Base-by-base conservation (phyloP, 371 early-diverging fungal species). In the Apophysomyces sp. region DNA sequence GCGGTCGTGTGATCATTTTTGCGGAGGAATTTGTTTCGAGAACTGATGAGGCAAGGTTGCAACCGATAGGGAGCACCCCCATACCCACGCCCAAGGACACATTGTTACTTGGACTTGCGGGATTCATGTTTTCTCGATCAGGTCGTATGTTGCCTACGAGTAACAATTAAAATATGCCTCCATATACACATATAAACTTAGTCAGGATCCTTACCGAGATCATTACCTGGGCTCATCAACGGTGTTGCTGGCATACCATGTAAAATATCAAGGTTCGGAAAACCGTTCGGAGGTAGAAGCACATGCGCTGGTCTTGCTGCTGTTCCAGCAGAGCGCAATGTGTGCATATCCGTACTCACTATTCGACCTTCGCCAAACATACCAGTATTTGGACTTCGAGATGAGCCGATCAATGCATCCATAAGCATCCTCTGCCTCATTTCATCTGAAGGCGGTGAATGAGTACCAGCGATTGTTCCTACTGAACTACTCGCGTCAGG, bases 401-500 rank as follows among this genome's bases (percentile, higher is more conserved):
- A 56, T 7, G 58, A 27, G 57, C 68, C 57, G 16, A 62, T 44
- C 27, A 68, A 63, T 24, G 63, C 63, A 63, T 68, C 61, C 63
- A 68, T 68, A 13, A 68, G 39, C 4, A 54, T 24, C 12, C 57
- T 49, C 44, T 68, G 68, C n/a, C 68, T 52, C 11, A 61, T 34
- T 34, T 60, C 60, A 24, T 60, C 60, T 11, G 52, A 24, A 1
- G 49, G 49, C 4, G 49, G 49, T 18, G 49, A 6, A 44, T 44
- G 49, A 21, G 26, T 44, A 16, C 21, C 49, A 44, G 16, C 9
- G 21, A 21, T 21, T 9, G 21, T 21, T 44, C 49, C 49, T 7
- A 11, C 49, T 4, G 49, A 44, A 21, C 21, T 44, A 44, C 21
- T 44, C 27, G 49, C 21, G n/a, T 44, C 49, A 21, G 49, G 9